phyloP scores from a whole-genome alignment of 2,329 filamentous ascomycete species.

The Colletotrichum phormii region DNA sequence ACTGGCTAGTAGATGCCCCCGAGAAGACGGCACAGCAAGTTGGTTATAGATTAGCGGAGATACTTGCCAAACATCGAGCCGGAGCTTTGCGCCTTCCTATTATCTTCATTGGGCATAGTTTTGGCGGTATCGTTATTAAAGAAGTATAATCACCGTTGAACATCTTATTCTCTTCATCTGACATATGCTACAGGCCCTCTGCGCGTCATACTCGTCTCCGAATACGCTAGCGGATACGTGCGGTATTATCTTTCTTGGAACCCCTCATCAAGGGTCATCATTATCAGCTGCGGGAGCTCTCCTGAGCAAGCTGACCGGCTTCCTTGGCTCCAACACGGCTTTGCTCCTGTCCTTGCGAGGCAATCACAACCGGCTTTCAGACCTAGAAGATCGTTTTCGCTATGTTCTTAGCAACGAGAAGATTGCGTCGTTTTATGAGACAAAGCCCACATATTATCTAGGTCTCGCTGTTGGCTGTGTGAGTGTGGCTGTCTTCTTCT shows the following conservation, averaged over 20 bases:
- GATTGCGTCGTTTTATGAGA: conserved; percentile 37
- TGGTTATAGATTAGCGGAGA: conserved; percentile 36
- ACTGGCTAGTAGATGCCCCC: conserved; percentile 39
- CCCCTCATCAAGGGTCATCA: conserved; percentile 8
- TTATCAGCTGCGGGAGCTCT: not conserved
- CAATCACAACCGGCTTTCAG: not conserved
- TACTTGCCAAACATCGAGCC: too few relatives aligned
- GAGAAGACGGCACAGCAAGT: conserved; percentile 38
- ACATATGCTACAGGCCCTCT: not conserved
- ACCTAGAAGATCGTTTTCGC: not conserved
- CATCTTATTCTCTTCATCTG: not conserved
- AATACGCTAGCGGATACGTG: not conserved
- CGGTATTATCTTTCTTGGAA: conserved; percentile 10
- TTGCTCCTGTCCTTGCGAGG: conserved; percentile 15
- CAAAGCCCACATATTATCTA: conserved; percentile 34
- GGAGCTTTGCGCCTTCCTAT: not conserved
- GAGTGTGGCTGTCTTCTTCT: too few relatives aligned
- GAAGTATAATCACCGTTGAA: not conserved
- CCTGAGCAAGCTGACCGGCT: not conserved
- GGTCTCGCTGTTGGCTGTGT: conserved; percentile 35
- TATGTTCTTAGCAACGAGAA: not conserved
- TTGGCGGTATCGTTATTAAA: conserved; percentile 17
- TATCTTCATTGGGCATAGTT: conserved; percentile 7
- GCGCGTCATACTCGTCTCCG: not conserved
- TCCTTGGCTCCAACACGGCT: not conserved